Evolutionary conservation across 148 eudicot genomes (phyloP).

Genomic region (Dianthus caryophyllus): DNA sequence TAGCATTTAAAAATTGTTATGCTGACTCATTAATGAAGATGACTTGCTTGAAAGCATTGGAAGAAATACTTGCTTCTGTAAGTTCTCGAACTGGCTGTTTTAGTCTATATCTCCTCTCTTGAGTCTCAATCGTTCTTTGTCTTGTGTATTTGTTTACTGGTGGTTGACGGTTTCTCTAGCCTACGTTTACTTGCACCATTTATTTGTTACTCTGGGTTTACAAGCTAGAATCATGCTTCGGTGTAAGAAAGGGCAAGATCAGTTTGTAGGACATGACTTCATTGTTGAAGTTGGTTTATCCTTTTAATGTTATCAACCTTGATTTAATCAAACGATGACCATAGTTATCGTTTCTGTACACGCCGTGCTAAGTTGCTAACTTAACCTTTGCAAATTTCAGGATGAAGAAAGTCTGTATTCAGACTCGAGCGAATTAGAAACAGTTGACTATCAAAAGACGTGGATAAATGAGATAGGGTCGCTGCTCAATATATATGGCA

Average conservation of each 20-base stretch:
- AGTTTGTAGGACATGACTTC: neutral
- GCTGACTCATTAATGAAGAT: constrained; percentile 62
- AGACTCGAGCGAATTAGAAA: constrained; percentile 39
- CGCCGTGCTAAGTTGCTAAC: constrained; percentile 16
- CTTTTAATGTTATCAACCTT: constrained; percentile 2
- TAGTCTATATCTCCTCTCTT: neutral
- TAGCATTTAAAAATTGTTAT: constrained; percentile 48
- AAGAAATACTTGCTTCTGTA: constrained; percentile 83
- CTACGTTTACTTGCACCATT: neutral
- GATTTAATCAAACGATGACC: neutral
- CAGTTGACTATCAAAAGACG: constrained; percentile 41
- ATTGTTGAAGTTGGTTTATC: constrained; percentile 4
- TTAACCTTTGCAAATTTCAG: constrained; percentile 31
- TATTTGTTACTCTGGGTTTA: neutral
- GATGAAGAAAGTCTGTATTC: constrained; percentile 38
- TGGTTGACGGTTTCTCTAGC: neutral
- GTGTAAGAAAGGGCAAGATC: constrained; percentile 9
- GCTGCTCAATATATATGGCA: constrained; percentile 55
- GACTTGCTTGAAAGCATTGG: constrained; percentile 71
- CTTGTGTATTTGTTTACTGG: neutral
- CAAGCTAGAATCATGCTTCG: neutral
- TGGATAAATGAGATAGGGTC: constrained; percentile 72
- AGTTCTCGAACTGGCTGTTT: constrained; percentile 23
- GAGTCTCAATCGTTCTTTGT: neutral
- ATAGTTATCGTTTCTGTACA: neutral